These are phyloP conservation scores for Termitomyces sp. DNA, from an alignment of 768 basidiomycete species.

Conservation along the genomic window DNA sequence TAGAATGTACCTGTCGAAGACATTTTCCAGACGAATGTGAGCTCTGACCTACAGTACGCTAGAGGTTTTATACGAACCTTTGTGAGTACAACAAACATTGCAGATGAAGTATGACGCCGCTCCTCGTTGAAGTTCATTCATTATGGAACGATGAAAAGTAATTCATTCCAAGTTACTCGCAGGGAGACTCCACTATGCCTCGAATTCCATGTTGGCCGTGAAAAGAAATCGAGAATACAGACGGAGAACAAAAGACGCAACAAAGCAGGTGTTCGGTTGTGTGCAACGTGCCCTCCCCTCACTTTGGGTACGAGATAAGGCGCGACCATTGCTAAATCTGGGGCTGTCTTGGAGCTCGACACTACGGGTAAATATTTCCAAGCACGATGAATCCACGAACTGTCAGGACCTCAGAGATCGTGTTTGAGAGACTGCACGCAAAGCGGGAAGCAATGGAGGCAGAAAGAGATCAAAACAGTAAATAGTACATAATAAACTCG, in stretches of 20 bases:
- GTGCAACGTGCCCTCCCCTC: conserved; percentile 6
- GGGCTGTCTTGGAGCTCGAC: neutral
- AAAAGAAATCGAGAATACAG: neutral
- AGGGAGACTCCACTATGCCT: conserved; percentile 10
- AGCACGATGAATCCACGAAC: conserved; percentile 14
- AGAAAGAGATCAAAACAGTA: neutral
- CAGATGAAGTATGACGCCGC: conserved; percentile 8
- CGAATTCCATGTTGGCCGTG: neutral
- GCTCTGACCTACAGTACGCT: conserved; percentile 1
- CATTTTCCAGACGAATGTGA: conserved; percentile 16
- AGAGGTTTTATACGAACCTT: conserved; percentile 17
- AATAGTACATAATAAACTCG: conserved; percentile 5
- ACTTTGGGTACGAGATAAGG: neutral
- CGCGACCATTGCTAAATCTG: conserved; percentile 8
- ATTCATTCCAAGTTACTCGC: conserved; percentile 16
- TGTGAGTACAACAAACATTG: conserved; percentile 1
- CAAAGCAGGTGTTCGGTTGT: conserved; percentile 2
- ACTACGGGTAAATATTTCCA: neutral
- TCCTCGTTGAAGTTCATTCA: conserved; percentile 20
- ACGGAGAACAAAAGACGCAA: conserved; percentile 5
- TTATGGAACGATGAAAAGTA: conserved; percentile 18
- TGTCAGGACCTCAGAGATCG: conserved; percentile 5
- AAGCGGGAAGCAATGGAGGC: neutral
- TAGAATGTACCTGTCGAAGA: conserved; percentile 20
- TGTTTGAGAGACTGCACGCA: conserved; percentile 9